phyloP scores from a whole-genome alignment of 768 basidiomycete genomes.

The Pleurotus tuoliensis region DNA sequence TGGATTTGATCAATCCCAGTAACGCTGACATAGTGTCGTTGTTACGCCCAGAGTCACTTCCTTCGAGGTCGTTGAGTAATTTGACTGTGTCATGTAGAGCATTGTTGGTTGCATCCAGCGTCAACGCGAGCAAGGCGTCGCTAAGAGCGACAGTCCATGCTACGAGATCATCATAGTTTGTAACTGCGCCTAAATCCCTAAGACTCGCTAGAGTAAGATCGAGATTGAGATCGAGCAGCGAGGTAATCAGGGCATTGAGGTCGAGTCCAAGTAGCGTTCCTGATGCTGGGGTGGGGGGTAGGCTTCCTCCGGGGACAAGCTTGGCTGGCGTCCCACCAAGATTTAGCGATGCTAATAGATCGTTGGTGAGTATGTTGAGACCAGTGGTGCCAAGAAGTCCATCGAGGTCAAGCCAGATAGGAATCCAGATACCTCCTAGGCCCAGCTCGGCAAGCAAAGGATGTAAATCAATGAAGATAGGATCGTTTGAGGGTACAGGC shows the following conservation, averaged over 20 bases:
- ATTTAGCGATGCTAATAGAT: background rate
- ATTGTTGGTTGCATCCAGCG: background rate
- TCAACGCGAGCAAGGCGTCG: background rate
- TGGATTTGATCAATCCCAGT: background rate
- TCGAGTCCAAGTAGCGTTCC: constrained; percentile 1
- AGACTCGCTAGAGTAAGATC: background rate
- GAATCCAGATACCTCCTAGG: background rate
- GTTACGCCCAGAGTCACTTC: background rate
- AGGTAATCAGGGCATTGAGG: background rate
- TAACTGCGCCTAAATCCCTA: background rate
- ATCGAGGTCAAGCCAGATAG: constrained; percentile 1
- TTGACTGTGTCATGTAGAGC: background rate
- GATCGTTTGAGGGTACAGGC: background rate
- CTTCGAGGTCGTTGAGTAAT: constrained; percentile 1
- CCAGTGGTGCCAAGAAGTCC: constrained; percentile 1
- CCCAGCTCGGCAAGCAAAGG: background rate
- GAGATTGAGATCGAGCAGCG: background rate
- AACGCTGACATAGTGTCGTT: background rate
- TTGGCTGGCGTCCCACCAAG: background rate
- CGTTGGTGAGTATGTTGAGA: background rate
- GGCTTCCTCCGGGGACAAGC: background rate
- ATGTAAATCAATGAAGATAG: background rate
- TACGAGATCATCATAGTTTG: background rate
- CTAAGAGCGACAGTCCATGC: background rate
- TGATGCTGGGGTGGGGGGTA: background rate